Percentiles rank a stretch among this genome's conserved stretches.
phyloP scores from a whole-genome alignment of 2,329 filamentous ascomycete genomes.

The Pyrenochaeta sp. region DNA sequence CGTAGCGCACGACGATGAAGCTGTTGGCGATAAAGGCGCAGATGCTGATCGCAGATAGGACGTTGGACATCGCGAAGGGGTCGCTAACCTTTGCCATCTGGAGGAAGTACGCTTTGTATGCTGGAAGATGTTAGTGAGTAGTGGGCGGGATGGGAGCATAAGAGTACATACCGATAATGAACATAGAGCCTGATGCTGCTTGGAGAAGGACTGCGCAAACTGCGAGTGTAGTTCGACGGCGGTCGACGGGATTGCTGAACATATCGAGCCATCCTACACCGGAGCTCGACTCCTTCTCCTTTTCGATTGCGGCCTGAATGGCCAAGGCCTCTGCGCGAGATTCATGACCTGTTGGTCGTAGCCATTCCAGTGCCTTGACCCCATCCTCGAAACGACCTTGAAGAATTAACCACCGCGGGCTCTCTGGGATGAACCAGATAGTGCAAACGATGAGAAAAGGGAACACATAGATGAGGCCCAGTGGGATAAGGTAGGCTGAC shows the following conservation, averaged over 20 bases:
- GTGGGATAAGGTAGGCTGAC: conserved; percentile 56
- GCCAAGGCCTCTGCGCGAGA: conserved; percentile 42
- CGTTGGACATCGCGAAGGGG: conserved; percentile 66
- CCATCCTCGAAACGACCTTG: conserved; percentile 42
- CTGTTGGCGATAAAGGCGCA: conserved; percentile 65
- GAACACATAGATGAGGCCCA: conserved; percentile 63
- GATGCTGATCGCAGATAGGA: conserved; percentile 63
- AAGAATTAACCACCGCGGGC: conserved; percentile 44
- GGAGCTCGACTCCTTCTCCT: conserved; percentile 40
- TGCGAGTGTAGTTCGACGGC: conserved; percentile 46
- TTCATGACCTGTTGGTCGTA: conserved; percentile 50
- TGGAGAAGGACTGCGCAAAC: conserved; percentile 48
- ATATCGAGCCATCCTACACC: conserved; percentile 46
- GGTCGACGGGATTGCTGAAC: conserved; percentile 46
- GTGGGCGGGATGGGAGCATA: neutral
- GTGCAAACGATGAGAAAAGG: conserved; percentile 52
- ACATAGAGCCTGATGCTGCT: conserved; percentile 50
- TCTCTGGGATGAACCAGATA: conserved; percentile 44
- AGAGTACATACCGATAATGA: conserved; percentile 52
- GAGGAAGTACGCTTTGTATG: conserved; percentile 65
- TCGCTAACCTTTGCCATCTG: conserved; percentile 65
- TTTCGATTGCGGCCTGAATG: conserved; percentile 46
- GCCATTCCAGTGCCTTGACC: conserved; percentile 51
- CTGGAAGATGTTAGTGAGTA: conserved; percentile 17
- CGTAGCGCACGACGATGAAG: conserved; percentile 61